Conservation (phyloP, 768 basidiomycete species). For the Nidularia sp. region DNA sequence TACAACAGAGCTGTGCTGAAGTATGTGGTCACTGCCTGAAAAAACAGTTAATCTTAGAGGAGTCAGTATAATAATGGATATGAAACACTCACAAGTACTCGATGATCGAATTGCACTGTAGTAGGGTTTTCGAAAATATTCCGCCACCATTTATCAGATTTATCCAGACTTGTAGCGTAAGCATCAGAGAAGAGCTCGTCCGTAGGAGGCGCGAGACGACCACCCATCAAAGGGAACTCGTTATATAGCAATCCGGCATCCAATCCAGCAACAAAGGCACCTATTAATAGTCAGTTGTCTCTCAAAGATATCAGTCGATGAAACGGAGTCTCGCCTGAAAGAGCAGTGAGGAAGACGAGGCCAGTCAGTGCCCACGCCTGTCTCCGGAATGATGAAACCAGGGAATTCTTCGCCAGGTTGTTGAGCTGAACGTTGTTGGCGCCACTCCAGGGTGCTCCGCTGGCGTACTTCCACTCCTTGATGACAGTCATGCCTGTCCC, state of each 20-base stretch:
- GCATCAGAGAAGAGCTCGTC: conserved; percentile 76
- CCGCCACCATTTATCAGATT: conserved; percentile 88
- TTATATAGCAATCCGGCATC: conserved; percentile 98
- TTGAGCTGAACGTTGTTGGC: conserved; percentile 20
- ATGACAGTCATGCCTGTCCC: conserved; percentile 69
- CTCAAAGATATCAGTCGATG: background rate
- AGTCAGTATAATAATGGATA: background rate
- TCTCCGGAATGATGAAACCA: conserved; percentile 54
- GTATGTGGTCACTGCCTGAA: conserved; percentile 84
- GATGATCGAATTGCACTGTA: conserved; percentile 96
- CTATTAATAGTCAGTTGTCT: conserved; percentile 30
- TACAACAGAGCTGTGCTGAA: conserved; percentile 61
- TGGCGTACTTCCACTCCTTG: conserved; percentile 76
- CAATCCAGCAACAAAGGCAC: conserved; percentile 96
- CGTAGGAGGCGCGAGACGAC: conserved; percentile 71
- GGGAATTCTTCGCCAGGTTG: conserved; percentile 48
- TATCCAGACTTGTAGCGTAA: conserved; percentile 69
- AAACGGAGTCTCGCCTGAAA: conserved; percentile 63
- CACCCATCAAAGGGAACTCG: conserved; percentile 97
- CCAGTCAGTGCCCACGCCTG: conserved; percentile 61
- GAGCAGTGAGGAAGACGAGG: conserved; percentile 85
- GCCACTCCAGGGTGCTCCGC: conserved; percentile 56
- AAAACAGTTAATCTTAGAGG: conserved; percentile 1
- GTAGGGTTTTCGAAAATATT: conserved; percentile 97
- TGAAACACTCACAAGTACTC: conserved; percentile 66